Evolutionary conservation across 225 moss, liverwort and hornwort genomes (phyloP).

Genomic region (Pseudoscleropodium purum): DNA sequence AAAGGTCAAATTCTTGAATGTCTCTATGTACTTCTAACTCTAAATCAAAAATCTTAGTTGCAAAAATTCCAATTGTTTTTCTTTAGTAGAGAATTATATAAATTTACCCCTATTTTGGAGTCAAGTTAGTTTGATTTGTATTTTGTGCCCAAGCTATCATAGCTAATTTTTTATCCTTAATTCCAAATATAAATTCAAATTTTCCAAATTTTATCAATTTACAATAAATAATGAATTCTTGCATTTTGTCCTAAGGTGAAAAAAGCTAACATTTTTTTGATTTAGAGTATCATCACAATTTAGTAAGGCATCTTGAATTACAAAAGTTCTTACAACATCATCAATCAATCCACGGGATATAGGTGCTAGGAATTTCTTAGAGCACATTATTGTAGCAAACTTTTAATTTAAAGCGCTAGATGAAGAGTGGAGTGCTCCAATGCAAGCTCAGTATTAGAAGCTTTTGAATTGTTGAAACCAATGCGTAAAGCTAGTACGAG

Average conservation of each 20-base stretch:
- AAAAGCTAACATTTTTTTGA: neutral
- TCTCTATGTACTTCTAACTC: fast-evolving
- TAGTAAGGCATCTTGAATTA: neutral
- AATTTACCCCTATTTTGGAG: fast-evolving
- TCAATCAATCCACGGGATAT: neutral
- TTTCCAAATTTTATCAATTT: neutral
- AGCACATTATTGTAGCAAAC: neutral
- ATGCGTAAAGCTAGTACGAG: too few species aligned
- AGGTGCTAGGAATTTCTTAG: too few species aligned
- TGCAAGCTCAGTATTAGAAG: neutral
- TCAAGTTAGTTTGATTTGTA: neutral
- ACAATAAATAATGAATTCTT: neutral
- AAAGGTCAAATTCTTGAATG: neutral
- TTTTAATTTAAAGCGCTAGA: neutral
- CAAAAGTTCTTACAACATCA: neutral
- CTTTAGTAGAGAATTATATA: neutral
- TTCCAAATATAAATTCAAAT: neutral
- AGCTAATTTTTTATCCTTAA: too few species aligned
- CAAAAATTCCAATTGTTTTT: neutral
- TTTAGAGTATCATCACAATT: neutral
- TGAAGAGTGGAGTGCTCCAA: neutral
- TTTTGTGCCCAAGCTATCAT: fast-evolving
- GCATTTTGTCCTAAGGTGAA: neutral
- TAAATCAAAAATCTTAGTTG: neutral
- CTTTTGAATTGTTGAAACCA: neutral